A percentile compares a stretch with the other conserved stretches of the same genome.
phyloP scores from a whole-genome alignment of 2,329 filamentous ascomycete genomes.

The Fusarium incarnatum region DNA sequence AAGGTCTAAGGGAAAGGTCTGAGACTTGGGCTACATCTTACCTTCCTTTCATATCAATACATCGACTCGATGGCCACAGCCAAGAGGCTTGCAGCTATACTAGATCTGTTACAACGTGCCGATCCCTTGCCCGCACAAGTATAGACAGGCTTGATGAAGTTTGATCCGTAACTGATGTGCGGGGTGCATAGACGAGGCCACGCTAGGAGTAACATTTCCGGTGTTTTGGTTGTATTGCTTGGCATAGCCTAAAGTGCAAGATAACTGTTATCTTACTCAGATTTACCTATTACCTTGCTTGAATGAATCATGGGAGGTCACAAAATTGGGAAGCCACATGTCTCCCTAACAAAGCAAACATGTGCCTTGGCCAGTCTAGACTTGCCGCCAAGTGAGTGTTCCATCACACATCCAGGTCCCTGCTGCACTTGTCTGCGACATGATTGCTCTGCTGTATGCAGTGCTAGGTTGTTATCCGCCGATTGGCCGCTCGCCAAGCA shows the following conservation, averaged over 20 bases:
- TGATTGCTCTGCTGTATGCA: not conserved
- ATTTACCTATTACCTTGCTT: not conserved
- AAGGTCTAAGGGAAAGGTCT: not conserved
- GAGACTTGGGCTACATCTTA: not conserved
- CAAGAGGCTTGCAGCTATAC: not conserved
- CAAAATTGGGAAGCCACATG: accelerated
- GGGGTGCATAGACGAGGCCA: conserved; percentile 13
- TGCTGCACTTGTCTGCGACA: not conserved
- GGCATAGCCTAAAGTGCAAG: not conserved
- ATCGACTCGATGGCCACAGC: not conserved
- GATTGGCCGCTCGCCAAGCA: not conserved
- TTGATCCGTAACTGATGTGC: conserved; percentile 11
- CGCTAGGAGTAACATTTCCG: conserved; percentile 4
- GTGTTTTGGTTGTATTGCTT: not conserved
- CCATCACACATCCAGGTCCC: not conserved
- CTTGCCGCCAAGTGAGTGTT: not conserved
- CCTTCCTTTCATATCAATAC: conserved; percentile 4
- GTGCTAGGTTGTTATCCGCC: not conserved
- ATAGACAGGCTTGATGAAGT: not conserved
- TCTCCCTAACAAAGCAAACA: not conserved
- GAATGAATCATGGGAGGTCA: not conserved
- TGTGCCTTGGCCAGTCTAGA: not conserved
- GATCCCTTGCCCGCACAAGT: not conserved
- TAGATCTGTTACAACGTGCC: not conserved
- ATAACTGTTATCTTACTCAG: not conserved